Percentiles rank a stretch among this genome's conserved stretches.
phyloP scores from a whole-genome alignment of 1,139 yeast genomes.

The Candida freyschussii region DNA sequence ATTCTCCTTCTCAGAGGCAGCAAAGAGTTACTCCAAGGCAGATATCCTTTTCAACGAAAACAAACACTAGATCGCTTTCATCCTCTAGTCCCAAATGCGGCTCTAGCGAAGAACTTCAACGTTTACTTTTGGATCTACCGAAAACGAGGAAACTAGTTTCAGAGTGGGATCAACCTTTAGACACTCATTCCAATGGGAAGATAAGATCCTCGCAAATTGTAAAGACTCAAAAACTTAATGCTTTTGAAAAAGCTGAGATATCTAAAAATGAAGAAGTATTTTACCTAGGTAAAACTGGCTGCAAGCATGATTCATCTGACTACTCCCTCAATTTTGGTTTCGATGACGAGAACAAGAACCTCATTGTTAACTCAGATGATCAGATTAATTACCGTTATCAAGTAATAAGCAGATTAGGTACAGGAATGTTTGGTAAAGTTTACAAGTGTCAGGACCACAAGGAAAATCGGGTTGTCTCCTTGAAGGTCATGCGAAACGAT shows the following conservation, averaged over 20 bases:
- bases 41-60: constrained; percentile 4
- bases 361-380: constrained; percentile 52
- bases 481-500: constrained; percentile 73
- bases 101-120: constrained; percentile 8
- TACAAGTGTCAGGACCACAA: constrained; percentile 68
- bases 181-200: not conserved
- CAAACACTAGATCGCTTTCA: constrained; percentile 7
- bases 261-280: constrained; percentile 40
- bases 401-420: constrained; percentile 56
- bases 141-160: constrained; percentile 9
- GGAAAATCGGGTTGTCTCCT: constrained; percentile 51
- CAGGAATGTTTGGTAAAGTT: constrained; percentile 84
- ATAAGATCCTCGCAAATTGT: constrained; percentile 8
- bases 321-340: constrained; percentile 51
- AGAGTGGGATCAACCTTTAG: constrained; percentile 6
- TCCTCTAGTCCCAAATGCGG: constrained; percentile 6
- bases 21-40: constrained; percentile 3
- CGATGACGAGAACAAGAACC: constrained; percentile 67
- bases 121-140: constrained; percentile 4
- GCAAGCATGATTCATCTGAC: constrained; percentile 4
- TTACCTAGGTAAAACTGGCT: constrained; percentile 25
- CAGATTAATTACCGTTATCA: constrained; percentile 77
- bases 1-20: constrained; percentile 1
- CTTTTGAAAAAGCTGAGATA: constrained; percentile 53
- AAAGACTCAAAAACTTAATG: constrained; percentile 28